Evolutionary conservation across 2,329 filamentous ascomycete species (phyloP).

Genomic region (Parastagonospora avenae): DNA sequence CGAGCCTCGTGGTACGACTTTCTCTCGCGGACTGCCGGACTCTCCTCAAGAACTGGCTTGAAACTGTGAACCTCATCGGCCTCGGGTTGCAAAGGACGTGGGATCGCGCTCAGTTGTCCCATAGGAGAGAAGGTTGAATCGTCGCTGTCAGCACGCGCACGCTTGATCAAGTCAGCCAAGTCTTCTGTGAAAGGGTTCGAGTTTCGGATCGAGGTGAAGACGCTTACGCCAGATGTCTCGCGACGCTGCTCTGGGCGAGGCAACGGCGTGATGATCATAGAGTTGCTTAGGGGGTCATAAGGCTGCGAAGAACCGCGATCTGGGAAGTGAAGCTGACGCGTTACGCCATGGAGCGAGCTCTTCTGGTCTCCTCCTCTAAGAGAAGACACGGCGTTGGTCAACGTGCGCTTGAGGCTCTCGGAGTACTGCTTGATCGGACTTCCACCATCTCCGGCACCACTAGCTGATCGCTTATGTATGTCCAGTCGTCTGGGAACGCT

Average conservation of each 20-base stretch:
- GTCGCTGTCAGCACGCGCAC: neutral
- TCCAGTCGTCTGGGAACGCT: neutral
- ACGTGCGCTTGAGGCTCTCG: constrained; percentile 19
- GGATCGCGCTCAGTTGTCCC: constrained; percentile 25
- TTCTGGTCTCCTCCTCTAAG: constrained; percentile 18
- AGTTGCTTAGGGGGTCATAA: neutral
- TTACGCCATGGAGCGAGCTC: constrained; percentile 28
- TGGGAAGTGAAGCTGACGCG: constrained; percentile 17
- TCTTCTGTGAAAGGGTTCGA: constrained; percentile 21
- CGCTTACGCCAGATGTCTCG: constrained; percentile 16
- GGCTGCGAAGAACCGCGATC: neutral
- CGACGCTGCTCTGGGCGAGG: constrained; percentile 10
- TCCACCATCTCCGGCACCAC: constrained; percentile 1
- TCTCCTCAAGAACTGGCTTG: neutral
- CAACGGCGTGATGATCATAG: constrained; percentile 3
- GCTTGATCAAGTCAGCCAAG: neutral
- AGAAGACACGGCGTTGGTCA: constrained; percentile 14
- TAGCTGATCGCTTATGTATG: neutral
- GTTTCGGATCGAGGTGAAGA: constrained; percentile 18
- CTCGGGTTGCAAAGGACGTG: constrained; percentile 12
- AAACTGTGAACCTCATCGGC: neutral
- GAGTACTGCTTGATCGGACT: constrained; percentile 29
- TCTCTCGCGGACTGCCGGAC: neutral
- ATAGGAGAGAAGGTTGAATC: constrained; percentile 17
- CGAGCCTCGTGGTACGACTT: constrained; percentile 8